Evolutionary conservation across 2,329 filamentous ascomycete genomes (phyloP).

Genomic region (Aspergillus spinulosporus): DNA sequence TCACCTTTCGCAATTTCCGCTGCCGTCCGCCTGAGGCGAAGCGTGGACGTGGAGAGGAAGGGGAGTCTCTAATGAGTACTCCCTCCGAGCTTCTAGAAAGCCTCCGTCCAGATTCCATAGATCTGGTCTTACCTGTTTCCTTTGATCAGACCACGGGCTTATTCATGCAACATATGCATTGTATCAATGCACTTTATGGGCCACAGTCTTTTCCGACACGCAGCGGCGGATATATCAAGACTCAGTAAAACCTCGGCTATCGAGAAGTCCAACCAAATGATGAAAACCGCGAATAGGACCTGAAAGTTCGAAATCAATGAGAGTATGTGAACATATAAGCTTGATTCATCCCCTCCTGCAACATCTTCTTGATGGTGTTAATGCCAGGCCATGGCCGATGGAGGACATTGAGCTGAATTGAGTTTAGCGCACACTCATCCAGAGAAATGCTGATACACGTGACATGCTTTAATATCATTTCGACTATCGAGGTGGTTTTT

Average conservation of each 20-base stretch:
- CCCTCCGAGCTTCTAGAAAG: background rate
- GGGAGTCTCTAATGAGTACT: background rate
- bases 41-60: background rate
- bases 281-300: too few species aligned
- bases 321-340: too few species aligned
- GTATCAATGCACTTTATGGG: background rate
- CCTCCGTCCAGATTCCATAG: constrained; percentile 1
- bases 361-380: too few species aligned
- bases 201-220: background rate
- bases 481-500: too few species aligned
- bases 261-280: background rate
- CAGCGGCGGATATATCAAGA: background rate
- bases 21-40: constrained; percentile 1
- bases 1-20: constrained; percentile 27
- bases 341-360: too few species aligned
- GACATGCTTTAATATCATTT: too few species aligned
- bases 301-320: too few species aligned
- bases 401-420: too few species aligned
- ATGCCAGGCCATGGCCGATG: too few species aligned
- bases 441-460: too few species aligned
- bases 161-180: background rate
- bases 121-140: background rate
- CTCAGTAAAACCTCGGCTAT: background rate
- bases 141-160: too few species aligned
- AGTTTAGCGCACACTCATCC: too few species aligned